Percentiles rank a stretch among this genome's conserved stretches.
These are phyloP conservation scores for Acrodontium crateriforme DNA, from an alignment of 2,329 filamentous ascomycete genomes.

Conservation along the genomic window DNA sequence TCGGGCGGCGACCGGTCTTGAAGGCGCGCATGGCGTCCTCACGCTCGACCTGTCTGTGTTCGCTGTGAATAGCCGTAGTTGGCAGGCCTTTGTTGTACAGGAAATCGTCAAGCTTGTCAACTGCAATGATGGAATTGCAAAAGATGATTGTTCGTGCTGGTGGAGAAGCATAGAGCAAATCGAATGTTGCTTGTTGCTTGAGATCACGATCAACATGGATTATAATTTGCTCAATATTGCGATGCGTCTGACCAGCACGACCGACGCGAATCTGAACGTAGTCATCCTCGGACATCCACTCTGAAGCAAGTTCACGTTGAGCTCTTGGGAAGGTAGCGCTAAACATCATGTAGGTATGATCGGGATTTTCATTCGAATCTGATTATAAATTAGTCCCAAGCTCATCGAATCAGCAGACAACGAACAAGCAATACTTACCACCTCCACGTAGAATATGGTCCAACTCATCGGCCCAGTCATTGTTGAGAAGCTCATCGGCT, in stretches of 20 bases:
- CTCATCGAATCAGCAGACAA: background rate
- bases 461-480: constrained; percentile 67
- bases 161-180: constrained; percentile 55
- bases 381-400: constrained; percentile 7
- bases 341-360: constrained; percentile 66
- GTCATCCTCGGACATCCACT: constrained; percentile 59
- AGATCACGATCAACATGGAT: constrained; percentile 48
- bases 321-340: constrained; percentile 84
- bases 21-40: constrained; percentile 78
- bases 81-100: constrained; percentile 67
- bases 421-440: constrained; percentile 43
- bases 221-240: constrained; percentile 68
- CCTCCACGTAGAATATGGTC: constrained; percentile 64
- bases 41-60: constrained; percentile 78
- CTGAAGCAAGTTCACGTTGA: constrained; percentile 60
- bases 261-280: constrained; percentile 76
- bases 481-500: constrained; percentile 75
- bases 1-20: constrained; percentile 57
- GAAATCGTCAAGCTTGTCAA: constrained; percentile 77
- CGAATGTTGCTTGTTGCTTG: constrained; percentile 59
- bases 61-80: constrained; percentile 74
- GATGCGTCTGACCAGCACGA: constrained; percentile 62
- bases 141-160: constrained; percentile 79
- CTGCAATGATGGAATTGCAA: constrained; percentile 64
- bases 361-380: constrained; percentile 62